Evolutionary conservation across 192 early-diverging fungal genomes (phyloP), one percentile per base, ranked within the genome.

Genomic region (Geranomyces michiganensis): DNA sequence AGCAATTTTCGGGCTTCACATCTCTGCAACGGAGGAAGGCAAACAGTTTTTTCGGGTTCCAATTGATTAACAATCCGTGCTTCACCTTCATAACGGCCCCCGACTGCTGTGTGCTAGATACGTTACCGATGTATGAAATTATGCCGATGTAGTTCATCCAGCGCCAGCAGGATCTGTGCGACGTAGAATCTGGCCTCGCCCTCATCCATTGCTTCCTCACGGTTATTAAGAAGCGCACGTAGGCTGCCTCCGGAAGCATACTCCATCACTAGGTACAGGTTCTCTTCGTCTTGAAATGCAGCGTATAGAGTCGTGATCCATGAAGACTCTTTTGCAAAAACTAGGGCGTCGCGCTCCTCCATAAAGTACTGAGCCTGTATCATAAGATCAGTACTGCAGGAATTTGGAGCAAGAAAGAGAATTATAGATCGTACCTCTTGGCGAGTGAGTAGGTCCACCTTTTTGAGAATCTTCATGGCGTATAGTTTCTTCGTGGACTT

Each of bases 321-420:
- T 19, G 58, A 43, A 12, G 84, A 85, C 14, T 67, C 45, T 45
- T 79, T 76, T 14, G 77, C 74, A 76, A 91, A 84, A 15, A 90
- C 88, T 30, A 94, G 73, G 1, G 91, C 90, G 29, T 92, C 82
- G 30, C 90, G 81, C 62, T 94, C 92, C 71, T 95, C 94, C 88
- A 95, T 90, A 59, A 93, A 95, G 70, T 92, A 90, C 9, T 89
- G 89, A 67, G 93, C 91, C 92, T 94, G 83, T 46, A 62, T 6
- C n/a, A n/a, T n/a, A n/a, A n/a, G 33, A 27, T 19, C 12, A 47
- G 46, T 19, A 47, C 12, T 14, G 12, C 12, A 19, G 46, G 46
- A 19, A 14, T 47, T 10, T 19, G 10, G 10, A 47, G 46, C 46
- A 47, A 47, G 19, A 47, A 47, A 10, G 46, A 19, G 46, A 47